These are phyloP conservation scores for Cryptosporidium sp. DNA, from an alignment of 169 alveolate species.

Conservation along the genomic window DNA sequence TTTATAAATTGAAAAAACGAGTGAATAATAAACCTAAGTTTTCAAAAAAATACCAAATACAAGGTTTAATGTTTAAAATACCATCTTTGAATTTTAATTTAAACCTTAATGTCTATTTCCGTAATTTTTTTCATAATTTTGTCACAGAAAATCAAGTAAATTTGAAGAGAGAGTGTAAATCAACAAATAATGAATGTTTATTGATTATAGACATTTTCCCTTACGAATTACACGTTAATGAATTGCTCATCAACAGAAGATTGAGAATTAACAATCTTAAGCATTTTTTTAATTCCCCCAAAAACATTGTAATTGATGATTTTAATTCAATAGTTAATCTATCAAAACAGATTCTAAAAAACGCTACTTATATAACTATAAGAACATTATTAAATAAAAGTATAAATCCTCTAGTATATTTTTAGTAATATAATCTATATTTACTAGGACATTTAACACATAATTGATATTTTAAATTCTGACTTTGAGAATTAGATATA, in stretches of 20 bases:
- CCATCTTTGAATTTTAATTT: constrained; percentile 10
- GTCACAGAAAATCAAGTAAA: background rate
- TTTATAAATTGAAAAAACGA: background rate
- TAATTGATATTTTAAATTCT: constrained; percentile 8
- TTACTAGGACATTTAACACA: constrained; percentile 1
- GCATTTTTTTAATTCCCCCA: background rate
- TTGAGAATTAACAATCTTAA: background rate
- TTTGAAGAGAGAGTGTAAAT: background rate
- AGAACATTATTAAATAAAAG: background rate
- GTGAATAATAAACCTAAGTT: background rate
- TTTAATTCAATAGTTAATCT: background rate
- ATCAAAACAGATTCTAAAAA: background rate
- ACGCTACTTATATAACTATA: background rate
- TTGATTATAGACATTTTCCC: background rate
- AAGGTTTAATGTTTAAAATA: background rate
- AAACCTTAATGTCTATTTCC: background rate
- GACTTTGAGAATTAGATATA: constrained; percentile 69
- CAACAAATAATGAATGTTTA: background rate
- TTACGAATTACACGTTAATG: background rate
- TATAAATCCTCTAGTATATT: constrained; percentile 7
- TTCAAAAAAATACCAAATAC: constrained; percentile 10
- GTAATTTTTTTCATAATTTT: background rate
- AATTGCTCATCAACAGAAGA: background rate
- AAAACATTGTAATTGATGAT: background rate
- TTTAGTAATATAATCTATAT: background rate